These are phyloP conservation scores for Cercospora zeina DNA, from an alignment of 2,329 filamentous ascomycete species.

Conservation along the genomic window DNA sequence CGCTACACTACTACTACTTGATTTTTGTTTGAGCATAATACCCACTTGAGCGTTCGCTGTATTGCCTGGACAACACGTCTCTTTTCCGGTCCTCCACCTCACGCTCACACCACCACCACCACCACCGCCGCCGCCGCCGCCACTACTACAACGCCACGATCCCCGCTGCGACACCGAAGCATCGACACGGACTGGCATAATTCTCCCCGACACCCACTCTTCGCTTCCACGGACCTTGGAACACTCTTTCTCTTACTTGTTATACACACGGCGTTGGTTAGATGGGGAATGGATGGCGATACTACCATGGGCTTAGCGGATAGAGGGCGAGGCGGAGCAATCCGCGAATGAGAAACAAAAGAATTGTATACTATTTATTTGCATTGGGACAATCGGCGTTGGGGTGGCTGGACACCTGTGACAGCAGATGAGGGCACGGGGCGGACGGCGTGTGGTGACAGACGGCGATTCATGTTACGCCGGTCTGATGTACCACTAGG, in stretches of 20 bases:
- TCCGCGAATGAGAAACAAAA: slow-evolving; percentile 25
- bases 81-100: slow-evolving; percentile 17
- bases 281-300: slow-evolving; percentile 24
- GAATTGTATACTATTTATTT: slow-evolving; percentile 24
- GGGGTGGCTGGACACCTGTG: slow-evolving; percentile 11
- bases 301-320: slow-evolving; percentile 19
- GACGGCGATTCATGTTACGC: slow-evolving; percentile 4
- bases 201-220: slow-evolving; percentile 9
- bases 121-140: no score
- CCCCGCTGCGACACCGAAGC: slow-evolving; percentile 5
- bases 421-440: slow-evolving; percentile 2
- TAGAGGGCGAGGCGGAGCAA: slow-evolving; percentile 29
- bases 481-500: slow-evolving; percentile 9
- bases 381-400: slow-evolving; percentile 25
- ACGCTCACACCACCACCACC: neutral
- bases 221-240: slow-evolving; percentile 20
- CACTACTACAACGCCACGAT: slow-evolving; percentile 8
- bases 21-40: slow-evolving; percentile 28
- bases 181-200: slow-evolving; percentile 9
- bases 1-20: slow-evolving; percentile 11
- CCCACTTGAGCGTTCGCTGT: slow-evolving; percentile 29
- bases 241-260: neutral
- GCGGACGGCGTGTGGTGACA: slow-evolving; percentile 2
- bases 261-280: slow-evolving; percentile 26
- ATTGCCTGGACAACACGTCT: slow-evolving; percentile 15